phyloP scores from a whole-genome alignment of 2,329 filamentous ascomycete species.

The Cladosporium halotolerans region DNA sequence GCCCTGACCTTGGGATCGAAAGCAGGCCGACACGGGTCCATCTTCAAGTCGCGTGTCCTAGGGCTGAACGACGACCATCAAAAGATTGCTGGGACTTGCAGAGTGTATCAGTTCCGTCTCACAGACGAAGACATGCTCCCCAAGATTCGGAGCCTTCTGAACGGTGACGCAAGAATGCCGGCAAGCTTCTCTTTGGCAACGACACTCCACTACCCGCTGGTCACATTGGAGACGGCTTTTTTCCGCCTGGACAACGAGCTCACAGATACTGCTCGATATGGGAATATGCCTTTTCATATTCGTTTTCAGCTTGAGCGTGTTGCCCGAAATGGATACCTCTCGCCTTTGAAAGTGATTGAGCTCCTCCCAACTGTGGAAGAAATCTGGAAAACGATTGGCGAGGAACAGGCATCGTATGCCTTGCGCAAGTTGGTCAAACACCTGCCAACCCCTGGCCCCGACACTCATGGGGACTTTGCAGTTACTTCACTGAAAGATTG shows the following conservation, averaged over 20 bases:
- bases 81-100: conserved; percentile 40
- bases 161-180: conserved; percentile 27
- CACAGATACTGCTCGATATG: conserved; percentile 22
- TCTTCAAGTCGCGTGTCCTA: not conserved
- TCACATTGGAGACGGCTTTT: conserved; percentile 14
- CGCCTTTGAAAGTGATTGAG: conserved; percentile 46
- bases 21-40: not conserved
- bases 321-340: conserved; percentile 56
- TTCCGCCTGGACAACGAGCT: conserved; percentile 32
- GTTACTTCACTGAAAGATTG: conserved; percentile 34
- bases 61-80: conserved; percentile 2
- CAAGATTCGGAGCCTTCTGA: conserved; percentile 20
- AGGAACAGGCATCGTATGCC: conserved; percentile 34
- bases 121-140: conserved; percentile 21
- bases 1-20: not conserved
- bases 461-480: conserved; percentile 37
- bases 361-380: conserved; percentile 43
- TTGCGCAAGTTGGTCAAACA: conserved; percentile 48
- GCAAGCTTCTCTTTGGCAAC: conserved; percentile 24
- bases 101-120: conserved; percentile 43
- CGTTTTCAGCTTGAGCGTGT: conserved; percentile 60
- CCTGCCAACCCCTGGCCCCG: conserved; percentile 51
- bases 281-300: conserved; percentile 45
- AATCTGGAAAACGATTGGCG: conserved; percentile 24
- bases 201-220: conserved; percentile 11